These are phyloP conservation scores for Cicer cuneatum DNA, from an alignment of 306 rosid genomes.

Conservation along the genomic window DNA sequence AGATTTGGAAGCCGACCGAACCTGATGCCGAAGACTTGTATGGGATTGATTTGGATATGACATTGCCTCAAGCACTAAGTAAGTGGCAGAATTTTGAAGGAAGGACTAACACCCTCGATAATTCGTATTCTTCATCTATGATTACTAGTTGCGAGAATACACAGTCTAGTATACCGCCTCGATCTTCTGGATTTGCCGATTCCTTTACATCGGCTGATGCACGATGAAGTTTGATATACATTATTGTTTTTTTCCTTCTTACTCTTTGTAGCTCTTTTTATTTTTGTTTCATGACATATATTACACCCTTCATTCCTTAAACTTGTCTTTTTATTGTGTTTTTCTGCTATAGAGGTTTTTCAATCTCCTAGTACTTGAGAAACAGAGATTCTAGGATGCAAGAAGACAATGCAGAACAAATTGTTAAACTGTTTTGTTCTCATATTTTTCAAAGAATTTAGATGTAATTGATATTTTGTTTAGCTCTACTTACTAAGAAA, in stretches of 20 bases:
- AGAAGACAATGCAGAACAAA: conserved; percentile 24
- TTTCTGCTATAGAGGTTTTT: conserved; percentile 14
- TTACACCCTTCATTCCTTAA: conserved; percentile 13
- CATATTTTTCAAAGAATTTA: not conserved
- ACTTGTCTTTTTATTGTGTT: not conserved
- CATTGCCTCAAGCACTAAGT: conserved; percentile 63
- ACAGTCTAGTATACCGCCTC: conserved; percentile 68
- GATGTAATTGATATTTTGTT: not conserved
- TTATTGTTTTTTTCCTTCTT: not conserved
- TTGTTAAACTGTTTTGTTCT: conserved; percentile 14
- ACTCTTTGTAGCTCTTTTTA: conserved; percentile 3
- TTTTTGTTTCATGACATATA: conserved; percentile 28
- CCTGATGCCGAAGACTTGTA: conserved; percentile 48
- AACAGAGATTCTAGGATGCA: conserved; percentile 23
- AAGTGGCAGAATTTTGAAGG: conserved; percentile 76
- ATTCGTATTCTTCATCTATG: conserved; percentile 47
- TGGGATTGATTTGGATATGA: conserved; percentile 67
- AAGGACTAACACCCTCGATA: conserved; percentile 44
- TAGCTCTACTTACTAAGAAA: not conserved
- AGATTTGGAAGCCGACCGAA: conserved; percentile 82
- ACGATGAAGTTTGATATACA: conserved; percentile 53
- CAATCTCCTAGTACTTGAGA: not conserved
- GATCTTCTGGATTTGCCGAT: conserved; percentile 66
- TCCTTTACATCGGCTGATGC: conserved; percentile 70
- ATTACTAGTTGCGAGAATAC: conserved; percentile 57